Evolutionary conservation across 2,329 filamentous ascomycete species (phyloP), one percentile per base, ranked within the genome.

Genomic region (Trichoderma semiorbis): DNA sequence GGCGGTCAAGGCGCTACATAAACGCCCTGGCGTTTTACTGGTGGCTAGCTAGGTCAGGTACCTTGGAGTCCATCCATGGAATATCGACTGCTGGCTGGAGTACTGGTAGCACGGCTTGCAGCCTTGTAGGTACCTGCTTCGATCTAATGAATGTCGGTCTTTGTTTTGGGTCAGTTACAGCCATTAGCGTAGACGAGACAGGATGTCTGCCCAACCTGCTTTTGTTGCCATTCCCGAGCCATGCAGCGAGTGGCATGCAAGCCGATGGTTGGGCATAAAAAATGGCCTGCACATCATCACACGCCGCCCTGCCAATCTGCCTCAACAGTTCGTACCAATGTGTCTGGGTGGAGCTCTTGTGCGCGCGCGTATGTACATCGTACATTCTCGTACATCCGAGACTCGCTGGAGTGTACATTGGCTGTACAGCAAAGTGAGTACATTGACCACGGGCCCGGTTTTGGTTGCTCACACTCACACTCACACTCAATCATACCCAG

Each of bases 211-310:
- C 55, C 65, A 69, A 53, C 67, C 58, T 69, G 58, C 58, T 63
- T 63, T 30, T 47, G 32, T 50, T 50, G 28, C 55, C 65, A 60
- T 69, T 69, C 65, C 53, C 53, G 65, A 28, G 65, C 65, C 47
- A 32, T 39, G 39, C 43, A 55, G 28, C 18, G 34, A 69, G 55
- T 43, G 34, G 55, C 66, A 61, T 69, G 47, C 67, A 58, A 39
- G n/a, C 43, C 30, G 67, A 69, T 36, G 58, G 67, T 69, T 69
- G 67, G 67, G 67, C 67, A 69, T 39, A 63, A 57, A 69, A 69
- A 69, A 63, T 18, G 58, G 43, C 26, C 68, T 70, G 68, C 68
- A 70, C 43, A 70, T 64, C 68, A 70, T 63, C 58, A 57, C 32
- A 53, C 43, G 30, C 32, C 50, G 32, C 30, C 43, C 47, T 57